Percentiles rank a stretch among this genome's conserved stretches.
phyloP scores from a whole-genome alignment of 2,329 filamentous ascomycete genomes.

The Verticillium nonalfalfae region DNA sequence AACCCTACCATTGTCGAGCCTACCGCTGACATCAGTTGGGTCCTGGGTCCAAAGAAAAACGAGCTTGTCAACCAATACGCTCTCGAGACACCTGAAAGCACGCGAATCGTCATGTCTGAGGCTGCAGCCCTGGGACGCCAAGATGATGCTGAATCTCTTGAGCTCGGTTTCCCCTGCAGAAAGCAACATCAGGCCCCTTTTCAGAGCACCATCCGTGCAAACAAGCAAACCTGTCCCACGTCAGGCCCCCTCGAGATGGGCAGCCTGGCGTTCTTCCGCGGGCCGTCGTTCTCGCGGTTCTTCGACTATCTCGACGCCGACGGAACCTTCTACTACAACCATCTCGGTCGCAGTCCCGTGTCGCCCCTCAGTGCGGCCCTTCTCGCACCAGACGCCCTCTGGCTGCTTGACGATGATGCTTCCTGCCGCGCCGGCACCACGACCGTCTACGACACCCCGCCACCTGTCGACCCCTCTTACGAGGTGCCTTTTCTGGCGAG shows the following conservation, averaged over 20 bases:
- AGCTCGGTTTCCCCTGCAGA: neutral
- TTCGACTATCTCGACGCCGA: conserved; percentile 41
- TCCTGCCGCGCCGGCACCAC: conserved; percentile 17
- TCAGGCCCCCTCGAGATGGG: conserved; percentile 51
- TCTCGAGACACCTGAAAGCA: neutral
- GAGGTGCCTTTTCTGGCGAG: conserved; percentile 1
- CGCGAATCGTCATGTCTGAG: neutral
- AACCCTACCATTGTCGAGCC: conserved; percentile 36
- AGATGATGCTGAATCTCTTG: neutral
- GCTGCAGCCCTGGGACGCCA: conserved; percentile 1
- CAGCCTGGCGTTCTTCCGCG: conserved; percentile 42
- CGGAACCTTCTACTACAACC: conserved; percentile 41
- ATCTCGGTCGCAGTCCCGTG: conserved; percentile 40
- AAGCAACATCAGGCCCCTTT: neutral
- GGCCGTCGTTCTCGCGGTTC: conserved; percentile 36
- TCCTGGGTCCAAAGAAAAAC: conserved; percentile 22
- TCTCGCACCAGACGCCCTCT: conserved; percentile 44
- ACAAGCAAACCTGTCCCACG: conserved; percentile 31
- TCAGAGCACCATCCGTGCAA: neutral
- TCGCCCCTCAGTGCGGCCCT: conserved; percentile 49
- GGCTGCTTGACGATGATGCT: conserved; percentile 17
- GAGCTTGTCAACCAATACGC: conserved; percentile 11
- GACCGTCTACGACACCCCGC: conserved; percentile 1
- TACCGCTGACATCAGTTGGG: conserved; percentile 42
- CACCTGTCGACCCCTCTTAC: neutral